Base-by-base conservation (phyloP, 768 basidiomycete genomes). In the Hypsizygus marmoreus region DNA sequence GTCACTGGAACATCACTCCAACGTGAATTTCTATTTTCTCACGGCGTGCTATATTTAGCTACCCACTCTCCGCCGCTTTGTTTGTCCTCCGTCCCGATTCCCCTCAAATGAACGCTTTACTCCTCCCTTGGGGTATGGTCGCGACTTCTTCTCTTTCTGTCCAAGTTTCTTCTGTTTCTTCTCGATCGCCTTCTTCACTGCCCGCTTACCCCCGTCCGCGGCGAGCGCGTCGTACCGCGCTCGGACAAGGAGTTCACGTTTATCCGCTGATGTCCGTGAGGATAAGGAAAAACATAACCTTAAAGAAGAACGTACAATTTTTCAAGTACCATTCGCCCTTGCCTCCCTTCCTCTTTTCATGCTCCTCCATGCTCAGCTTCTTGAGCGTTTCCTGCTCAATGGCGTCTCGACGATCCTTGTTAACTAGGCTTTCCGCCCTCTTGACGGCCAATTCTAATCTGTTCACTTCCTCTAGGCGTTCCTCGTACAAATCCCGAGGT, bases 311-410 rank as follows among this genome's bases (percentile, higher is more conserved):
- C 67, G 82, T 60, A 91, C 94, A 70, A 52, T 82, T 71, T 69
- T 95, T 97, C 78, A 95, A 73, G 68, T 76, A 88, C 91, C 91
- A 97, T 32, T 71, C 77, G 4, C 79, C 76, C 69, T 97, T 97
- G 3, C 94, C 94, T 40, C 80, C 67, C 44, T 77, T 74, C 47
- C 82, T 72, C 68, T 87, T 92, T 51, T 79, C 76, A 49, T 66
- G 70, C 68, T 92, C 86, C 38, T 77, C 79, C 54, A 73, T 75
- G 58, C 73, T 75, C 28, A 72, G 64, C 51, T 75, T 70, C 11
- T 62, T 57, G 43, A 95, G 60, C 0, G 87, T 88, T 19, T 86
- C 79, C 40, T 77, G 71, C 57, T 94, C 86, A n/a, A 88, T 69
- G 55, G 73, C 75, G 42, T 91, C 84, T 40, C 79, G 73, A 46